These are phyloP conservation scores for Neofusicoccum umdonicola DNA, from an alignment of 2,329 filamentous ascomycete species.

Conservation along the genomic window DNA sequence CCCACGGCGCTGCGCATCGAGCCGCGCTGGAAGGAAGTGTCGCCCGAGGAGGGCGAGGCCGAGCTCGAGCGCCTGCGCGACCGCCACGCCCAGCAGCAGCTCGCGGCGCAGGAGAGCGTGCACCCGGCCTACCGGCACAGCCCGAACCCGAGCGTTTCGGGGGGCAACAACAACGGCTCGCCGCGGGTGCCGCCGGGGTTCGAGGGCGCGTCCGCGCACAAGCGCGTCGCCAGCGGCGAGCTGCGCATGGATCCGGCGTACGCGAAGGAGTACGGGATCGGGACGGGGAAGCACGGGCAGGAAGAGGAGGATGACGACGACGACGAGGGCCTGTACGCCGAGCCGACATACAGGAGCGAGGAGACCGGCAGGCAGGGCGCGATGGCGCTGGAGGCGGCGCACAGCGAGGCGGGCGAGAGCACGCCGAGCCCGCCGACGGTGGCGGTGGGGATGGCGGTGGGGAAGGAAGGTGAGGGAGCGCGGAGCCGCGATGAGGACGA, in stretches of 20 bases:
- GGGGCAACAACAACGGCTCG: not conserved
- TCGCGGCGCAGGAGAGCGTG: not conserved
- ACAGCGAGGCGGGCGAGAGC: not conserved
- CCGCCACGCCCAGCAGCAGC: not conserved
- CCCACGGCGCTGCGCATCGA: not conserved
- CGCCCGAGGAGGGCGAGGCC: not conserved
- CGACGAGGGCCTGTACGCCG: slow-evolving; percentile 3
- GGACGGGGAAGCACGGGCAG: not conserved
- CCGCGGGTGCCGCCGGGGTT: not conserved
- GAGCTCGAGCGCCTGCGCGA: not conserved
- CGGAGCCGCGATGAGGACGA: slow-evolving; percentile 38
- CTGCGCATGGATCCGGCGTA: slow-evolving; percentile 7
- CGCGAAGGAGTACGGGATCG: slow-evolving; percentile 9
- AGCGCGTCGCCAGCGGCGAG: not conserved
- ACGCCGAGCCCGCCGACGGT: slow-evolving; percentile 8
- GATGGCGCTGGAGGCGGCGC: slow-evolving; percentile 6
- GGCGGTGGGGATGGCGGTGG: slow-evolving; percentile 28
- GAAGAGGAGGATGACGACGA: not conserved
- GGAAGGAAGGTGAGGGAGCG: slow-evolving; percentile 18
- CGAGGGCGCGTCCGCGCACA: not conserved
- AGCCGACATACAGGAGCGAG: slow-evolving; percentile 28
- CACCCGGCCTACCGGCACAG: slow-evolving; percentile 1
- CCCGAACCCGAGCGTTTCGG: not conserved
- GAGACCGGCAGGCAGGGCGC: slow-evolving; percentile 17
- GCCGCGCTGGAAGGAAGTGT: not conserved